Evolutionary conservation across 2,329 filamentous ascomycete species (phyloP), one percentile per base, ranked within the genome.

Genomic region (Chaetomium sp.): DNA sequence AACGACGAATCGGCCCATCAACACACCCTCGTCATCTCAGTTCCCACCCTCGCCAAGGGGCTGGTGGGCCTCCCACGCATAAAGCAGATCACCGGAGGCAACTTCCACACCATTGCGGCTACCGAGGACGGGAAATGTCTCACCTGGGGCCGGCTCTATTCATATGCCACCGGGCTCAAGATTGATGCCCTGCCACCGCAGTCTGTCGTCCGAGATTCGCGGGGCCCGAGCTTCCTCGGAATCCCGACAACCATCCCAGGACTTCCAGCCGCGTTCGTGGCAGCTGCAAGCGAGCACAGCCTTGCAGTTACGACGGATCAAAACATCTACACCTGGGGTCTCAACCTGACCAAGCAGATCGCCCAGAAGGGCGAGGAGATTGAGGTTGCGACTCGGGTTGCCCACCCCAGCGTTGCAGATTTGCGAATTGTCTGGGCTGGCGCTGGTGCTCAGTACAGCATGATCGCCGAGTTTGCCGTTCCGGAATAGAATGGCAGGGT

Each of bases 401-500:
- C n/a, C 21, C 53, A 96, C 79, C 90, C 88, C 16, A 92, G 92
- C 47, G 85, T 95, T 27, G 84, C 87, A 27, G 90, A 86, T 47
- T 89, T 89, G 78, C 87, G 87, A 74, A 81, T 97, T 45, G 83
- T 87, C 29, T 91, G 84, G 78, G 90, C 90, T n/a, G 91, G 90
- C 55, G 89, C 89, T 23, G 93, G 93, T 69, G 92, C 92, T 4
- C 93, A 97, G 73, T 97, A 86, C 76, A 90, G 87, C 2, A 78
- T 91, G 33, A 71, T 91, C n/a, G 80, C 82, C 2, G 65, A 67
- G 56, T 35, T 49, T 25, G 62, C 57, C 4, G 35, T 21, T 21
- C 23, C 45, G 1, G 45, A 38, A 13, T 56, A 21, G 5, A 21
- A 35, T 56, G 21, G n/a, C 4, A 19, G 6, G 27, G 21, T 6